A percentile compares a stretch with the other conserved stretches of the same genome.
phyloP scores from a whole-genome alignment of 495 filamentous ascomycete species.

The Chaetomidium leptoderma region DNA sequence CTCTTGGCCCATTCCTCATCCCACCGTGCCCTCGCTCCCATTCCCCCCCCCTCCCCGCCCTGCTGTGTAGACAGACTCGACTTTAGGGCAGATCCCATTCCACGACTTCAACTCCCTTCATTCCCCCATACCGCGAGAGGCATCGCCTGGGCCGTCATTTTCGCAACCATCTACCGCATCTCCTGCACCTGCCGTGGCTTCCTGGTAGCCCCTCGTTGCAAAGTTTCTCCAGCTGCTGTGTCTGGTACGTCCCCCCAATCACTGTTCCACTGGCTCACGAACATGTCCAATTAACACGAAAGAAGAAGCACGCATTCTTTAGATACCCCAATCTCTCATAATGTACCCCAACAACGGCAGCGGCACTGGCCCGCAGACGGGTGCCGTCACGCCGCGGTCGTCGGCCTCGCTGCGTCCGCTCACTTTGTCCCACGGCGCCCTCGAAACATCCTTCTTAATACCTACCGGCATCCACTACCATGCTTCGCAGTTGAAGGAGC shows the following conservation, averaged over 20 bases:
- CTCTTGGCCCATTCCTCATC: neutral
- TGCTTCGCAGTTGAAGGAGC: conserved; percentile 84
- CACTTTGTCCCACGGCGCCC: conserved; percentile 82
- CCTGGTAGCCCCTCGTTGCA: neutral
- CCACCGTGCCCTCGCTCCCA: neutral
- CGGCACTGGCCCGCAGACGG: conserved; percentile 80
- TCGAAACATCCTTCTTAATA: conserved; percentile 91
- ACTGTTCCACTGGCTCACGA: neutral
- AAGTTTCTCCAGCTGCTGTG: neutral
- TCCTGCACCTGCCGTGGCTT: neutral
- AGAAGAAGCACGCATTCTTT: neutral
- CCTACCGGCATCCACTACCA: conserved; percentile 93
- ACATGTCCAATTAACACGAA: neutral
- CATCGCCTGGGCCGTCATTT: neutral
- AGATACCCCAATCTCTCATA: conserved; percentile 27
- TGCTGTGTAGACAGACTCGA: neutral
- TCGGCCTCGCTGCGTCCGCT: conserved; percentile 83
- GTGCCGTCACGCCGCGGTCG: conserved; percentile 89
- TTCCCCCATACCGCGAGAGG: neutral
- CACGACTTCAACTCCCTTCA: neutral
- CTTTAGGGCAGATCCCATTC: conserved; percentile 2
- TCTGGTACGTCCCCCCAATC: neutral
- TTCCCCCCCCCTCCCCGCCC: neutral
- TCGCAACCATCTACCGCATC: neutral
- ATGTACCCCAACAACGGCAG: conserved; percentile 82